Evolutionary conservation across 805 yeast genomes (phyloP).

Genomic region (Teunomyces tritomae): DNA sequence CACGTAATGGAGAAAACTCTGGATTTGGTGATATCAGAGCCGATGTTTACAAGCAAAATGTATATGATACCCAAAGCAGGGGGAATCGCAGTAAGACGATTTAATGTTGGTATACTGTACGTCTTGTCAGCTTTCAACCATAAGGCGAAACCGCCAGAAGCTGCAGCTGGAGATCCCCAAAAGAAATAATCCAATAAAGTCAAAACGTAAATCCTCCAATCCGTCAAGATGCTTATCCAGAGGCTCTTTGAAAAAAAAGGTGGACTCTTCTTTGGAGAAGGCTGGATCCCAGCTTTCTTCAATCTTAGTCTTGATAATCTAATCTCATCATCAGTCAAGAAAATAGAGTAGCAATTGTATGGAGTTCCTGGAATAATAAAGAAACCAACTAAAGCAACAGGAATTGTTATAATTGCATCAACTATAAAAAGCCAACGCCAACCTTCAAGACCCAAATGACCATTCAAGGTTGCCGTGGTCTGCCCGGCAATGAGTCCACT

Average conservation of each 20-base stretch:
- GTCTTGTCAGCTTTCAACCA: conserved; percentile 24
- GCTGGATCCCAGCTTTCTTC: conserved; percentile 12
- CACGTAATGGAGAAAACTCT: conserved; percentile 53
- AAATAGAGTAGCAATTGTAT: conserved; percentile 44
- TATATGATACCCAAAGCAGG: conserved; percentile 58
- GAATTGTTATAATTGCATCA: conserved; percentile 21
- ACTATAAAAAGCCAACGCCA: conserved; percentile 27
- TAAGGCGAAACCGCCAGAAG: conserved; percentile 52
- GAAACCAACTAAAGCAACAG: conserved; percentile 17
- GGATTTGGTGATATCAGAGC: conserved; percentile 49
- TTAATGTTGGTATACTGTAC: conserved; percentile 16
- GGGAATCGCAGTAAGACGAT: conserved; percentile 52
- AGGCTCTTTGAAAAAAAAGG: conserved; percentile 20
- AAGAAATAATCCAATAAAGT: conserved; percentile 14
- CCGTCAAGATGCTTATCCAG: conserved; percentile 25
- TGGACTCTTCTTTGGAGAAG: conserved; percentile 14
- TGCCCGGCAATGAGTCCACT: conserved; percentile 27
- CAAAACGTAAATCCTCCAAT: conserved; percentile 33
- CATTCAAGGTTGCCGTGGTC: not conserved
- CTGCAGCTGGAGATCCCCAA: conserved; percentile 36
- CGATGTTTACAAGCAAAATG: conserved; percentile 43
- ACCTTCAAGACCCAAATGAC: conserved; percentile 7
- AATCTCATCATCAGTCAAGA: conserved; percentile 56
- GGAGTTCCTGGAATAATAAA: conserved; percentile 26
- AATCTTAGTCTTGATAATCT: conserved; percentile 44